Evolutionary conservation across 139 green algal genomes (phyloP), one percentile per base, ranked within the genome.

Genomic region (Haematococcus lacustris): DNA sequence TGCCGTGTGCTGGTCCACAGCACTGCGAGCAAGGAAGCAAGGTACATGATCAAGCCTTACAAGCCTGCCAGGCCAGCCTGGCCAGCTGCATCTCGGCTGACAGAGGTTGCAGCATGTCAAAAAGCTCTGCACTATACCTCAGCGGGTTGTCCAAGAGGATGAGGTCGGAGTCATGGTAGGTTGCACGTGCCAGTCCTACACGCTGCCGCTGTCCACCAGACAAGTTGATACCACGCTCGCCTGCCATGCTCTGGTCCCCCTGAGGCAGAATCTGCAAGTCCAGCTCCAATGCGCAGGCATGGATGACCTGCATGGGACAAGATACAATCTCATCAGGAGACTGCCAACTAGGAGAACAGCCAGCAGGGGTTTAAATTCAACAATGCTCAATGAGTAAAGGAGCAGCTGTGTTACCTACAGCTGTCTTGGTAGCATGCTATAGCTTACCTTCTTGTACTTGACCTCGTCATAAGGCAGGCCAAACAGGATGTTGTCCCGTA

Each of bases 401-500:
- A n/a, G n/a, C n/a, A n/a, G n/a, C n/a, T n/a, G n/a, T n/a, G n/a
- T n/a, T n/a, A n/a, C n/a, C n/a, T n/a, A n/a, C n/a, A n/a, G n/a
- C n/a, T n/a, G n/a, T n/a, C n/a, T n/a, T n/a, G n/a, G n/a, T n/a
- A n/a, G n/a, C n/a, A n/a, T n/a, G n/a, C n/a, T n/a, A n/a, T n/a
- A n/a, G n/a, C 40, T 5, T 38, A 78, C 73, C 73, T 50, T 38
- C 51, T 76, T 75, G 57, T 88, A 88, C 59, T 71, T 78, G 25
- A 66, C 70, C 79, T 89, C 78, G 34, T 89, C 78, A 50, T 76
- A 80, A 1, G 71, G 68, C 47, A 76, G 40, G 51, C 87, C 87
- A 33, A 92, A 89, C 26, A 80, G 50, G 70, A 92, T 89, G 82
- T 91, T 91, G 51, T 90, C 80, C 30, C 80, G 79, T 35, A 93